Conservation (phyloP, 352 stramenopile species). For the Phytopythium aichiense region DNA sequence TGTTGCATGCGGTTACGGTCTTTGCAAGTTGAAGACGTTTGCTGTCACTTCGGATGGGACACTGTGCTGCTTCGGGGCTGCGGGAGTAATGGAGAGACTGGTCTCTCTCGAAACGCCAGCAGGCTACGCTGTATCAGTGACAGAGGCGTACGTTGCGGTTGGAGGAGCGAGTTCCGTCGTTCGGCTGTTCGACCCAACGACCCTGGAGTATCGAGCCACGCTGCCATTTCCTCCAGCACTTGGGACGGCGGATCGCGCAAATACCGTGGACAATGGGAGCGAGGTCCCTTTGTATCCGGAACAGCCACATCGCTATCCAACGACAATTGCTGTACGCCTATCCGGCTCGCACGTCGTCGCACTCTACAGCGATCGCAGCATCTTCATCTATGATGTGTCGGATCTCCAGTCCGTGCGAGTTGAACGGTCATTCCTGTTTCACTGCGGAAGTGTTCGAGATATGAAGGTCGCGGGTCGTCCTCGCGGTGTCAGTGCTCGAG, state of each 20-base stretch:
- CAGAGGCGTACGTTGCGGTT: constrained; percentile 64
- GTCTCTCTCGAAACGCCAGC: constrained; percentile 61
- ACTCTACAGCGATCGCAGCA: constrained; percentile 74
- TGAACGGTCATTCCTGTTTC: constrained; percentile 78
- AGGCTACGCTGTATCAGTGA: constrained; percentile 74
- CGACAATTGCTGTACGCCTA: constrained; percentile 51
- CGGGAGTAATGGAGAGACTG: constrained; percentile 68
- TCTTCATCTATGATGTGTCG: constrained; percentile 75
- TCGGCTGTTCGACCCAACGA: constrained; percentile 67
- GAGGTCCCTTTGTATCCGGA: constrained; percentile 38
- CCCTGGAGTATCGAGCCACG: constrained; percentile 67
- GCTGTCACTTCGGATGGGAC: constrained; percentile 65
- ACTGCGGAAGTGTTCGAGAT: constrained; percentile 67
- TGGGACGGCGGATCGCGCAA: constrained; percentile 32
- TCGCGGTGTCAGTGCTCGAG: constrained; percentile 47
- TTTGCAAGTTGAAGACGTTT: constrained; percentile 64
- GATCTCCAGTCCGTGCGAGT: constrained; percentile 43
- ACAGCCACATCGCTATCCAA: constrained; percentile 49
- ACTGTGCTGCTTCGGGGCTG: constrained; percentile 72
- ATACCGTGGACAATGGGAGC: constrained; percentile 3
- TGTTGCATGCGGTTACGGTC: constrained; percentile 56
- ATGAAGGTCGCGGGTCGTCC: constrained; percentile 49
- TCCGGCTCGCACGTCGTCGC: constrained; percentile 56
- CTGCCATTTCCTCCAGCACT: constrained; percentile 76
- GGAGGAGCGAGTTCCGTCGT: constrained; percentile 61